These are phyloP conservation scores for Yarrowia deformans DNA, from an alignment of 805 yeast genomes.

Conservation along the genomic window DNA sequence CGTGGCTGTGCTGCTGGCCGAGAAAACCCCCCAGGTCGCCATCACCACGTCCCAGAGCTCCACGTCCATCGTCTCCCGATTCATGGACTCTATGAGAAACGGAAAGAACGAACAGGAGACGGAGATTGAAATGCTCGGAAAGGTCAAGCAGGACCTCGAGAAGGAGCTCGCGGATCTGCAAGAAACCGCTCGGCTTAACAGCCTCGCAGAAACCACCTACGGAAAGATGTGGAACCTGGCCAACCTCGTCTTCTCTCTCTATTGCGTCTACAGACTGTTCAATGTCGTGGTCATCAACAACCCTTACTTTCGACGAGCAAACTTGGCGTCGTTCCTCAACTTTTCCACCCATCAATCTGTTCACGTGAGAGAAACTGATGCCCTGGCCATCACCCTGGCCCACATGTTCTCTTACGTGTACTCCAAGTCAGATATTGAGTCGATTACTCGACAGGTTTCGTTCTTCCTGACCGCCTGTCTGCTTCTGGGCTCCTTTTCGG, in stretches of 20 bases:
- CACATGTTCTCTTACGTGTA: slow-evolving; percentile 41
- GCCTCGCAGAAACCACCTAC: slow-evolving; percentile 45
- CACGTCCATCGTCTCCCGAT: slow-evolving; percentile 11
- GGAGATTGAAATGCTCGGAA: slow-evolving; percentile 51
- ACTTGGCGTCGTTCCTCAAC: slow-evolving; percentile 25
- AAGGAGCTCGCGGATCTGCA: slow-evolving; percentile 48
- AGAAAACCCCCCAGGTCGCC: slow-evolving; percentile 31
- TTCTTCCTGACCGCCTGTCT: slow-evolving; percentile 53
- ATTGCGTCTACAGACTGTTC: slow-evolving; percentile 54
- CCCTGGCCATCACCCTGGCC: slow-evolving; percentile 46
- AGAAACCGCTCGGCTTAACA: slow-evolving; percentile 46
- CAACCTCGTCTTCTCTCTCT: slow-evolving; percentile 51
- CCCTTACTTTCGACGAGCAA: slow-evolving; percentile 43
- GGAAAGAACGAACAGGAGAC: slow-evolving; percentile 42
- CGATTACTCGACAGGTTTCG: slow-evolving; percentile 53
- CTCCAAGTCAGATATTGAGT: slow-evolving; percentile 47
- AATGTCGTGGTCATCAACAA: slow-evolving; percentile 49
- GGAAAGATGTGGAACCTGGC: slow-evolving; percentile 48
- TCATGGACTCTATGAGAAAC: slow-evolving; percentile 31
- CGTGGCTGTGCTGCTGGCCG: slow-evolving; percentile 48
- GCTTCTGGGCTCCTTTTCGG: slow-evolving; percentile 51
- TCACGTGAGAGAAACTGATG: slow-evolving; percentile 43
- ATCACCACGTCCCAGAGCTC: slow-evolving; percentile 22
- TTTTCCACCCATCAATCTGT: not conserved
- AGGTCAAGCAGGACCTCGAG: slow-evolving; percentile 49